Evolutionary conservation across 2,329 filamentous ascomycete genomes (phyloP), one percentile per base, ranked within the genome.

Genomic region (Aspergillus clavatus): DNA sequence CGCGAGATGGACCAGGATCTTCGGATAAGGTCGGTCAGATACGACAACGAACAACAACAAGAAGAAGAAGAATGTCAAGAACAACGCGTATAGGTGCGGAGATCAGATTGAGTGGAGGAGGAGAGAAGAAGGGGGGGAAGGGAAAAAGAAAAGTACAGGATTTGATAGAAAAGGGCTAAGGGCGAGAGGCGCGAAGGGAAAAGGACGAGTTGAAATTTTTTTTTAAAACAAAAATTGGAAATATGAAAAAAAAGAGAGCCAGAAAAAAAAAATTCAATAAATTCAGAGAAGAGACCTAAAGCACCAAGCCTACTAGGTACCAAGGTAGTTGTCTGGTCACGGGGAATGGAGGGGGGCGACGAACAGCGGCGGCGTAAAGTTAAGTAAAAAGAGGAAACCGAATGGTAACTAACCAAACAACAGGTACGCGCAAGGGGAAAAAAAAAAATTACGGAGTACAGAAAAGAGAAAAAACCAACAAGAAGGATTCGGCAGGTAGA

Each of bases 291-390:
- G 48, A 46, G 35, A 43, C n/a, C n/a, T n/a, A 45, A 40, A 45
- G 39, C 43, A 45, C 52, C 52, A 56, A 52, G 52, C 26, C 21
- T 39, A 26, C 5, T n/a, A 16, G 14, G 28, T 31, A 2, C 14
- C 31, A 14, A 24, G 42, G 50, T 43, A 46, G 43, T 47, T 42
- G 31, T 37, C 21, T 48, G 48, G 36, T 54, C 51, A 57, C 53
- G 53, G 50, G 40, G 52, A 58, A 56, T 55, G 55, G 52, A 56
- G 52, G 52, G 54, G 51, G 46, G 50, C 43, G 45, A 51, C 41
- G 50, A 50, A 51, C 42, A 38, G 43, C 48, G 52, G 50, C 53
- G 52, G 52, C 47, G 44, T 43, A 48, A 53, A 50, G 40, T 50
- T 49, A 55, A 46, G 45, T 50, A 44, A 40, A 24, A 22, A 35